Evolutionary conservation across 306 rosid genomes (phyloP).

Genomic region (Mucuna pruriens): DNA sequence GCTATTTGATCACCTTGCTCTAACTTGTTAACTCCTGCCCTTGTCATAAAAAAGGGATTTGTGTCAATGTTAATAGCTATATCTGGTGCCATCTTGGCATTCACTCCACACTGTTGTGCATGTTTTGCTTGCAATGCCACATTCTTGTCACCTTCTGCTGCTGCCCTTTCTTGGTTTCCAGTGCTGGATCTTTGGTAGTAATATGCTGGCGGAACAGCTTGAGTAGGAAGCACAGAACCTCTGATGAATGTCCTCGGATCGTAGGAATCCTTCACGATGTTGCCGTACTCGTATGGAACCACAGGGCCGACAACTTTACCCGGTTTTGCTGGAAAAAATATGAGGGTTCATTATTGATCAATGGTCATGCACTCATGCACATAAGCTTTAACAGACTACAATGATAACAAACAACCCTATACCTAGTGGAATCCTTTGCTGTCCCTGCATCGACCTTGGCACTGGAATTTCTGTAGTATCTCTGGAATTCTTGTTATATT

Average conservation of each 20-base stretch:
- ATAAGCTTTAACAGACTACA: neutral
- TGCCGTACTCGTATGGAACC: slow-evolving; percentile 68
- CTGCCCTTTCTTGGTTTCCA: slow-evolving; percentile 62
- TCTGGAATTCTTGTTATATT: slow-evolving; percentile 53
- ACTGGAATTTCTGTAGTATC: slow-evolving; percentile 57
- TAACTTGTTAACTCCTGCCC: slow-evolving; percentile 69
- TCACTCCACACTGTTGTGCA: slow-evolving; percentile 63
- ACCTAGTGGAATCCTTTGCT: slow-evolving; percentile 78
- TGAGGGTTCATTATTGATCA: neutral
- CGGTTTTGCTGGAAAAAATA: slow-evolving; percentile 72
- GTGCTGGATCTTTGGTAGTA: slow-evolving; percentile 64
- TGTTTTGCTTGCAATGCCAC: slow-evolving; percentile 62
- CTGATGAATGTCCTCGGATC: slow-evolving; percentile 74
- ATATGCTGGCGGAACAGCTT: slow-evolving; percentile 65
- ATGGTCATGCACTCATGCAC: too few relatives aligned
- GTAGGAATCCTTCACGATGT: slow-evolving; percentile 64
- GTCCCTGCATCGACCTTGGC: slow-evolving; percentile 64
- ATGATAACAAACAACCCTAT: slow-evolving; percentile 25
- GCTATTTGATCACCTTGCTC: slow-evolving; percentile 67
- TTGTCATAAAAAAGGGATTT: slow-evolving; percentile 89
- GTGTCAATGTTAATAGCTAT: slow-evolving; percentile 75
- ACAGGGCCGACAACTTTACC: slow-evolving; percentile 90
- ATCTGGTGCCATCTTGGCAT: slow-evolving; percentile 71
- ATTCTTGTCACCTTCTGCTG: slow-evolving; percentile 53
- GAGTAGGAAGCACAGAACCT: slow-evolving; percentile 70